Evolutionary conservation across 2,329 filamentous ascomycete species (phyloP).

Genomic region (Alternaria novae-zelandiae): DNA sequence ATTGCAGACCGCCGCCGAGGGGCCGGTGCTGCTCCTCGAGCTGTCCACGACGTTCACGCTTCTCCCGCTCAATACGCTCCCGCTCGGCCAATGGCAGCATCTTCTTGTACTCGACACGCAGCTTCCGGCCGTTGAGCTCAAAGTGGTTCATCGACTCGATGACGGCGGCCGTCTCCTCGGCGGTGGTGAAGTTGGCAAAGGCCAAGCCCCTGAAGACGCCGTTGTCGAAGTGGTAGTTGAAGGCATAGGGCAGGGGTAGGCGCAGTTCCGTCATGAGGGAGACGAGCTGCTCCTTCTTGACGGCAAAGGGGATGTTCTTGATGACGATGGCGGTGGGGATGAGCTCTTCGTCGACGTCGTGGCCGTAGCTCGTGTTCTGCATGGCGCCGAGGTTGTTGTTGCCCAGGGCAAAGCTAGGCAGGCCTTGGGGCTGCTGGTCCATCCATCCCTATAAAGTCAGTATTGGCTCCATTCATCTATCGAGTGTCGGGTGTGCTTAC

Average conservation of each 20-base stretch:
- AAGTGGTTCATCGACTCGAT: slow-evolving; percentile 96
- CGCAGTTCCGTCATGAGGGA: slow-evolving; percentile 93
- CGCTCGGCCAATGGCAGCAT: slow-evolving; percentile 95
- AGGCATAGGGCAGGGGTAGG: slow-evolving; percentile 93
- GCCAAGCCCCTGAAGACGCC: slow-evolving; percentile 95
- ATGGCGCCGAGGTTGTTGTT: slow-evolving; percentile 39
- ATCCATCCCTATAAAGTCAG: slow-evolving; percentile 64
- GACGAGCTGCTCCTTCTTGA: slow-evolving; percentile 94
- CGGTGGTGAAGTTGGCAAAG: slow-evolving; percentile 97
- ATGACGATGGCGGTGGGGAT: slow-evolving; percentile 99
- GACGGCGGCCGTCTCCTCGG: slow-evolving; percentile 89
- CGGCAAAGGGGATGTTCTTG: slow-evolving; percentile 98
- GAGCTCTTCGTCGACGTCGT: slow-evolving; percentile 77
- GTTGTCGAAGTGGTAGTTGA: slow-evolving; percentile 99
- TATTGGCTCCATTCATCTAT: not conserved
- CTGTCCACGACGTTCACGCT: slow-evolving; percentile 93
- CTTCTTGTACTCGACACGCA: slow-evolving; percentile 98
- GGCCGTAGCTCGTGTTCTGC: slow-evolving; percentile 54
- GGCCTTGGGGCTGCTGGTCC: slow-evolving; percentile 54
- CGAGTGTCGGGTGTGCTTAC: slow-evolving; percentile 61
- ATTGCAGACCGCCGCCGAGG: slow-evolving; percentile 73
- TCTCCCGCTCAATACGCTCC: slow-evolving; percentile 95
- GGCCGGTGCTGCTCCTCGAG: slow-evolving; percentile 94
- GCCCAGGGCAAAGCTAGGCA: slow-evolving; percentile 52
- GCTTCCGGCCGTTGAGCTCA: slow-evolving; percentile 90